A percentile compares a stretch with the other conserved stretches of the same genome.
These are phyloP conservation scores for Boletus vinaceobasis DNA, from an alignment of 768 basidiomycete species.

Conservation along the genomic window DNA sequence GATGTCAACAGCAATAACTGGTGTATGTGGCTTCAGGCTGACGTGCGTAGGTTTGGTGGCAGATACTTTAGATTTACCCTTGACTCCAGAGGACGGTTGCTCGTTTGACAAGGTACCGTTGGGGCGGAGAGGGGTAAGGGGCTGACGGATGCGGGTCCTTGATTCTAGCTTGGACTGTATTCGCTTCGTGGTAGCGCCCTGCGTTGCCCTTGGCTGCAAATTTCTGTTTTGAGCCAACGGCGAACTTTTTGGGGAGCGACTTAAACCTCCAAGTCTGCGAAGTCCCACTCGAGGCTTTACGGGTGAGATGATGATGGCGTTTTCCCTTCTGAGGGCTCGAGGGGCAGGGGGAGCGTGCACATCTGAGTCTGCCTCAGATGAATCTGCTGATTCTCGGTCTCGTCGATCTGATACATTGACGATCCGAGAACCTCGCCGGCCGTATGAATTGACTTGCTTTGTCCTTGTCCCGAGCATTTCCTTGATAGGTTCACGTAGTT, in stretches of 20 bases:
- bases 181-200: constrained; percentile 12
- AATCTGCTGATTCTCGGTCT: constrained; percentile 25
- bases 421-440: constrained; percentile 60
- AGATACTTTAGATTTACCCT: constrained; percentile 23
- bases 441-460: constrained; percentile 64
- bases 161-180: constrained; percentile 11
- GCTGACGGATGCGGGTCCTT: constrained; percentile 31
- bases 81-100: constrained; percentile 16
- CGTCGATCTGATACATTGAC: constrained; percentile 42
- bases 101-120: constrained; percentile 42
- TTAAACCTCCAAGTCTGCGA: constrained; percentile 12
- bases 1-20: constrained; percentile 64
- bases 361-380: constrained; percentile 36
- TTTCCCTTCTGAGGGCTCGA: constrained; percentile 19
- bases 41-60: constrained; percentile 13
- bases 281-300: constrained; percentile 10
- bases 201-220: constrained; percentile 19
- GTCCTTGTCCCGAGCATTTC: constrained; percentile 59
- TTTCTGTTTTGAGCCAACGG: constrained; percentile 26
- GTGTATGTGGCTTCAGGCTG: constrained; percentile 40
- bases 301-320: constrained; percentile 23
- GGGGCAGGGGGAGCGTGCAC: constrained; percentile 27
- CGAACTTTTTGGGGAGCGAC: constrained; percentile 18
- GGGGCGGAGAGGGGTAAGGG: constrained; percentile 37
- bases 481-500: not conserved